Base-by-base conservation (phyloP, 768 basidiomycete genomes). In the Coprinopsis strossmayeri region DNA sequence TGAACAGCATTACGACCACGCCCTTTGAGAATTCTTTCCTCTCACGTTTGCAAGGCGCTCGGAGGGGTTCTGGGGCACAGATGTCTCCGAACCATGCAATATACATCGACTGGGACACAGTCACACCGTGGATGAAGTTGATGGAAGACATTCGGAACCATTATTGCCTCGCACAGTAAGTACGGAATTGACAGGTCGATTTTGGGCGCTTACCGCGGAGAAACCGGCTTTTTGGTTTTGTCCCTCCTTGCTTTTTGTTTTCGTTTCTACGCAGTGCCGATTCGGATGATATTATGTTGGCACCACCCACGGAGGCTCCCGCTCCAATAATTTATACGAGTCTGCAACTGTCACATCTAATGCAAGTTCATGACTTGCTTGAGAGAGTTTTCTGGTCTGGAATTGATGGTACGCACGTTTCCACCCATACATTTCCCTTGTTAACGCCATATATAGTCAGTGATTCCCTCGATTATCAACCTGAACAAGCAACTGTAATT, bases 401-500 rank as follows among this genome's bases (percentile, higher is more conserved):
- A 12, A 83, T 91, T 34, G 74, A 87, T 60, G 80, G 88, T 87
- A 49, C 44, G 72, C 51, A 26, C 21, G 18, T 28, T 48, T 34
- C 34, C 25, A 21, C 20, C 35, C 35, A 11, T 10, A 11, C 35
- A 38, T 10, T 38, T 18, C 5, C 35, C 9, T 9, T 38, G 9
- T 18, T 38, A 18, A 38, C 17, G 10, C 17, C 9, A 5, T 9
- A 5, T 10, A 18, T 18, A 91, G 89, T 90, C 26, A 76, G 72
- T 51, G 86, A 88, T 55, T 77, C 84, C 3, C 70, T 91, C 48
- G 71, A 82, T 37, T 80, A 81, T 53, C 70, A 66, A 3, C 86
- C 89, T 1, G 85, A 87, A 55, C 75, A 74, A 28, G 86, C 79
- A 38, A 91, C 88, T 0, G 73, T 91, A n/a, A 68, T 91, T 23